Conservation (phyloP, 257 asterid species). For the Solanum phureja region DNA sequence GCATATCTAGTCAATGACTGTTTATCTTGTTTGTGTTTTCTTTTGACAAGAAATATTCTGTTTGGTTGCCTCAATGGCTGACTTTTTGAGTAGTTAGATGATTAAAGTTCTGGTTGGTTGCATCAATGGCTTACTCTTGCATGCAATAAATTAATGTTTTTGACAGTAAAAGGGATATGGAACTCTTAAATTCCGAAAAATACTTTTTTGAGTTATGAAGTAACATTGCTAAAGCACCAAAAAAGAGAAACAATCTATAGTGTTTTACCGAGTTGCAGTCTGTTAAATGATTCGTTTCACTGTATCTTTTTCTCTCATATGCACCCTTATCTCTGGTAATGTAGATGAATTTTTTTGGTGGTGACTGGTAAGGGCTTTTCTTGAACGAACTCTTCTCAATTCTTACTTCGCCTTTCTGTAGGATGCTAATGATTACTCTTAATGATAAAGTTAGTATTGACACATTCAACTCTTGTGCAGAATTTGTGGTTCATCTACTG, state of each 20-base stretch:
- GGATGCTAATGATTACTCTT: not conserved
- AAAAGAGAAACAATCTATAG: not conserved
- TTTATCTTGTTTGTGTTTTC: not conserved
- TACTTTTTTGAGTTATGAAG: not conserved
- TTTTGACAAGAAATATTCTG: not conserved
- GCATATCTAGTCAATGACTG: not conserved
- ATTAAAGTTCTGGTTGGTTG: not conserved
- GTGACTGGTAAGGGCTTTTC: not conserved
- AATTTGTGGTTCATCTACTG: slow-evolving; percentile 56
- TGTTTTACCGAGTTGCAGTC: not conserved
- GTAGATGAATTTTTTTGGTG: not conserved
- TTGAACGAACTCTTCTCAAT: not conserved
- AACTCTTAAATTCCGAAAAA: not conserved
- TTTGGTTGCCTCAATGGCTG: not conserved
- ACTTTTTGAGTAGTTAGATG: not conserved
- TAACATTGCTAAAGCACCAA: not conserved
- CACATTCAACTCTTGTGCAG: slow-evolving; percentile 34
- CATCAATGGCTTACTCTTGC: not conserved
- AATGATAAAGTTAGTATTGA: not conserved
- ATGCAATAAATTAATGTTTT: not conserved
- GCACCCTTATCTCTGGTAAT: not conserved
- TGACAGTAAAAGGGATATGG: not conserved
- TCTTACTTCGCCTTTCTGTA: not conserved
- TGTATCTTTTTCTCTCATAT: not conserved
- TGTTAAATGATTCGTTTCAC: not conserved